Evolutionary conservation across 768 basidiomycete species (phyloP), one percentile per base, ranked within the genome.

Genomic region (Auricularia sp.): DNA sequence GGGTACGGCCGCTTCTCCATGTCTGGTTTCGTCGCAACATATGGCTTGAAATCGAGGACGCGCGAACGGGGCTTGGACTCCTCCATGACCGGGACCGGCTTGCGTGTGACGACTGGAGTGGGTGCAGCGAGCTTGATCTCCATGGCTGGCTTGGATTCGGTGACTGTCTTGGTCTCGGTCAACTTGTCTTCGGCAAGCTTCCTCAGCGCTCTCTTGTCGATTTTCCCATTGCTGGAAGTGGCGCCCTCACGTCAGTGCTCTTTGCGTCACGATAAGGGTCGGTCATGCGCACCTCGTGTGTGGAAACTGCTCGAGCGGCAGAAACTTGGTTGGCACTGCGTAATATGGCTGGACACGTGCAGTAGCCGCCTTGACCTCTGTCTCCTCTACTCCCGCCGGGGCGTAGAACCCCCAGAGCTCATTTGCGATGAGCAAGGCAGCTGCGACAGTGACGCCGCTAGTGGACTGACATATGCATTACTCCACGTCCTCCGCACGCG

Each of bases 291-390:
- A 83, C 81, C 75, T 66, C 29, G 85, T 86, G 68, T 80, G 78
- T 7, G 84, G 83, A 68, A 85, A 80, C 43, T 75, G 72, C 21
- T 75, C 76, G 61, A 85, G 72, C 3, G 75, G 71, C 42, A 82
- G 51, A 65, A 78, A 77, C 39, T 76, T 76, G 3, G 78, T 76
- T 7, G 84, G 84, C 5, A 85, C 81, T 10, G 83, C 84, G 69
- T 86, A 86, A 70, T 84, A 83, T 4, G 84, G 83, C 67, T 83
- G 82, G 2, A 82, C 74, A 65, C 80, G 78, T n/a, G 79, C 74
- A 2, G 80, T 74, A n/a, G 79, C 79, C 36, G 72, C 71, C 64
- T 72, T 74, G 29, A 83, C 79, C n/a, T 72, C 74, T 42, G 79
- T 77, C 18, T 73, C 64, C 59, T 72, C 69, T 6, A 76, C 73